A percentile compares a stretch with the other conserved stretches of the same genome.
Evolutionary conservation across 768 basidiomycete species (phyloP).

Genomic region (Phlegmacium glaucopus): DNA sequence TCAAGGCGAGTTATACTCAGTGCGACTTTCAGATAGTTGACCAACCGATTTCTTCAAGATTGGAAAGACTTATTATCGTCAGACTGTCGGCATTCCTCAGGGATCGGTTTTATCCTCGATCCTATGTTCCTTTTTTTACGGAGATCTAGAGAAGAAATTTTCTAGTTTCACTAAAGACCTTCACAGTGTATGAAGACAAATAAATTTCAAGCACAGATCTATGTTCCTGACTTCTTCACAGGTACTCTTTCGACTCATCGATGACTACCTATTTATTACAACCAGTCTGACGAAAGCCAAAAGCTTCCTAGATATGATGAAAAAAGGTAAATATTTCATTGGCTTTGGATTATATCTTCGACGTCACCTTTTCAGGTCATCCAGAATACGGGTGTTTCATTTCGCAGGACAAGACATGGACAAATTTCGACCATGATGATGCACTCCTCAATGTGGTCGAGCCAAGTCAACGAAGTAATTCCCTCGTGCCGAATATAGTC

Average conservation of each 20-base stretch:
- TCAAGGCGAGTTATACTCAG: slow-evolving; percentile 55
- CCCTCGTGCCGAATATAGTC: background rate
- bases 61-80: slow-evolving; percentile 75
- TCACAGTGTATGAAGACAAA: slow-evolving; percentile 52
- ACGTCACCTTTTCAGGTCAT: slow-evolving; percentile 50
- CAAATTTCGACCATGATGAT: slow-evolving; percentile 73
- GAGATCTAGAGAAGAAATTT: slow-evolving; percentile 72
- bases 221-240: slow-evolving; percentile 22
- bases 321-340: slow-evolving; percentile 43
- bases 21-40: background rate
- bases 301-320: slow-evolving; percentile 75
- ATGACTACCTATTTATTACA: slow-evolving; percentile 91
- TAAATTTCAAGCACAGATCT: background rate
- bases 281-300: slow-evolving; percentile 57
- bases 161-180: slow-evolving; percentile 51
- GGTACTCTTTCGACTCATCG: slow-evolving; percentile 84
- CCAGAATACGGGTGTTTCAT: slow-evolving; percentile 95
- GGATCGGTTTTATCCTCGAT: slow-evolving; percentile 93
- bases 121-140: slow-evolving; percentile 95
- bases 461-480: slow-evolving; percentile 33
- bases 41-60: slow-evolving; percentile 47
- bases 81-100: slow-evolving; percentile 94
- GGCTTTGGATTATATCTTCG: too few relatives aligned
- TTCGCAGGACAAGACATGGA: slow-evolving; percentile 82
- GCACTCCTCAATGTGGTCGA: slow-evolving; percentile 52